These are phyloP conservation scores for Fraxinus anomala DNA, from an alignment of 257 asterid species.

Conservation along the genomic window DNA sequence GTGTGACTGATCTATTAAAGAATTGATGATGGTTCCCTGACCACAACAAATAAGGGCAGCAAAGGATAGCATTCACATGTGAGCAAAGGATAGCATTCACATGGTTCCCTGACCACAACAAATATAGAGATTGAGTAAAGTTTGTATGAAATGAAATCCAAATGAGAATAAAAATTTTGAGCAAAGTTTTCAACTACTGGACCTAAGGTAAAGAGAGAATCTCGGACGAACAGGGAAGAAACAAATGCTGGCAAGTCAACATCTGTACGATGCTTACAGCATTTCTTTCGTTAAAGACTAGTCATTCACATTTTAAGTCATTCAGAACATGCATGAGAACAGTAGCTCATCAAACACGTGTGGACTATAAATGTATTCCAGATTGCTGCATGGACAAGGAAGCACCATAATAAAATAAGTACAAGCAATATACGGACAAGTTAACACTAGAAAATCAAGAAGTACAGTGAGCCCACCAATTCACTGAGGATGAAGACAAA, in stretches of 20 bases:
- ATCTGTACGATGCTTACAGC: background rate
- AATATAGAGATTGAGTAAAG: background rate
- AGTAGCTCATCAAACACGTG: background rate
- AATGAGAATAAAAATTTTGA: background rate
- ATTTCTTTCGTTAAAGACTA: background rate
- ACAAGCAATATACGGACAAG: background rate
- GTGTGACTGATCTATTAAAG: background rate
- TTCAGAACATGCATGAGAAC: background rate
- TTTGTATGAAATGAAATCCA: background rate
- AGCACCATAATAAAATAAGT: background rate
- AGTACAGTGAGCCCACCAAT: conserved; percentile 57
- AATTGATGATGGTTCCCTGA: background rate
- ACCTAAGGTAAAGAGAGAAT: background rate
- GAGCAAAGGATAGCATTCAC: too few species aligned
- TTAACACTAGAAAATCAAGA: conserved; percentile 18
- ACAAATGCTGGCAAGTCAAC: background rate
- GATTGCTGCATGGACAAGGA: background rate
- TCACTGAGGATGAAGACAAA: conserved; percentile 68
- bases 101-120: too few species aligned
- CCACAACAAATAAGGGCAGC: background rate
- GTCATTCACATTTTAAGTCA: background rate
- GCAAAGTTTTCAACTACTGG: background rate
- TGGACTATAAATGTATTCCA: background rate
- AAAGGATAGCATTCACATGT: background rate
- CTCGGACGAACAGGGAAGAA: background rate